phyloP scores from a whole-genome alignment of 2,329 filamentous ascomycete genomes.

The Westerdykella sp. region DNA sequence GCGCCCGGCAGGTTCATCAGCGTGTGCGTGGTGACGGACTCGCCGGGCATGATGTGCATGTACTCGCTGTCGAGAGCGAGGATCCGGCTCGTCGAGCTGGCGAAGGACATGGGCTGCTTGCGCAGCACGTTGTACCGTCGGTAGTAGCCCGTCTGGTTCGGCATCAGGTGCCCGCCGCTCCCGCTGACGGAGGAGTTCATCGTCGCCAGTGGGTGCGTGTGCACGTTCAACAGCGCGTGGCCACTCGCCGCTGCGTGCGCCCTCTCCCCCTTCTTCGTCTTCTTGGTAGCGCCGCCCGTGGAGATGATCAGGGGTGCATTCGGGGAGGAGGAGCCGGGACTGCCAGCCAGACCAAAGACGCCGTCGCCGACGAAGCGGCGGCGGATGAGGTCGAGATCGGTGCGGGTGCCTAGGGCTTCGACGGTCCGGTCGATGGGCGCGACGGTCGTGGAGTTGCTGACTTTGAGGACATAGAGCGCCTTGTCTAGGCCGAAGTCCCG shows the following conservation, averaged over 20 bases:
- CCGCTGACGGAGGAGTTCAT: too few relatives aligned
- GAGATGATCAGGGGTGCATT: slow-evolving; percentile 57
- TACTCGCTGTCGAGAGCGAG: slow-evolving; percentile 80
- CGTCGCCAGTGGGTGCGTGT: too few relatives aligned
- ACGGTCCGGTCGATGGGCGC: slow-evolving; percentile 73
- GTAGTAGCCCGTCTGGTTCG: slow-evolving; percentile 54
- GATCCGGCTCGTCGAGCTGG: slow-evolving; percentile 67
- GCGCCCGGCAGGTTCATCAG: slow-evolving; percentile 5
- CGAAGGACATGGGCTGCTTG: slow-evolving; percentile 76
- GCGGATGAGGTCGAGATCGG: slow-evolving; percentile 68
- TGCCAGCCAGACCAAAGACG: slow-evolving; percentile 61
- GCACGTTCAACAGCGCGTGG: slow-evolving; percentile 26
- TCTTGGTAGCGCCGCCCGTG: slow-evolving; percentile 45
- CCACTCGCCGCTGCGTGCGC: slow-evolving; percentile 45
- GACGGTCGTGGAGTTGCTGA: slow-evolving; percentile 66
- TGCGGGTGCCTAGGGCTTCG: slow-evolving; percentile 67
- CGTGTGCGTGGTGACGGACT: slow-evolving; percentile 18
- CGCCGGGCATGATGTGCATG: slow-evolving; percentile 70
- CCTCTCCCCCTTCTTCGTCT: slow-evolving; percentile 52
- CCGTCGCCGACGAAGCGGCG: slow-evolving; percentile 71
- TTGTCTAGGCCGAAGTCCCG: slow-evolving; percentile 73
- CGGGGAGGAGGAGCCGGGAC: slow-evolving; percentile 63
- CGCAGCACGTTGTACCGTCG: slow-evolving; percentile 75
- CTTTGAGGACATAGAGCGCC: slow-evolving; percentile 69
- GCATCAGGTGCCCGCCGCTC: slow-evolving; percentile 52